phyloP scores from a whole-genome alignment of 371 early-diverging fungal species.

The Batkoa obscura region DNA sequence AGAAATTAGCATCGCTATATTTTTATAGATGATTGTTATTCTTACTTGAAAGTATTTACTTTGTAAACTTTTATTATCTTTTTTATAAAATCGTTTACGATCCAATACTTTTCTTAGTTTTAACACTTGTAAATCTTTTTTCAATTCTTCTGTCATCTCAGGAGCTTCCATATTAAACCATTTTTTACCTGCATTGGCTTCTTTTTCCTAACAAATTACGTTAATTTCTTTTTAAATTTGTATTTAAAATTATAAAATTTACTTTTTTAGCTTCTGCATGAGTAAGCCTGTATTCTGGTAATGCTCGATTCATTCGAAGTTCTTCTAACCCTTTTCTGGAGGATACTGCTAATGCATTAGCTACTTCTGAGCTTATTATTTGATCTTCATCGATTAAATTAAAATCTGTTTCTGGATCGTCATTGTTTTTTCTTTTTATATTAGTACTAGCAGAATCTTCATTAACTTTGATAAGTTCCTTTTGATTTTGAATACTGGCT shows the following conservation, averaged over 20 bases:
- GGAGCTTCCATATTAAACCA: slow-evolving; percentile 91
- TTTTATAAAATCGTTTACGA: slow-evolving; percentile 82
- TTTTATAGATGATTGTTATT: not conserved
- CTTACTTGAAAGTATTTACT: slow-evolving; percentile 79
- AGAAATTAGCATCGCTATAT: not conserved
- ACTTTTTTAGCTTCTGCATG: not conserved
- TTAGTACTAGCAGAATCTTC: too few species aligned
- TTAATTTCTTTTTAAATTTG: not conserved
- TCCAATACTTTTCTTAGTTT: slow-evolving; percentile 77
- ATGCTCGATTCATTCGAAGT: too few species aligned
- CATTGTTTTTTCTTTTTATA: too few species aligned
- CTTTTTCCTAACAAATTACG: slow-evolving; percentile 22
- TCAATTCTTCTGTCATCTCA: slow-evolving; percentile 67
- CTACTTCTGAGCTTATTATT: too few species aligned
- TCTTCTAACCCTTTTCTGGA: too few species aligned
- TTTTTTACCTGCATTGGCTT: slow-evolving; percentile 43
- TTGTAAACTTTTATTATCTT: slow-evolving; percentile 32
- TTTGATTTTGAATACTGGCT: too few species aligned
- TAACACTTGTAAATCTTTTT: slow-evolving; percentile 70
- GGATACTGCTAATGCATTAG: too few species aligned
- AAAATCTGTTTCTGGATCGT: too few species aligned
- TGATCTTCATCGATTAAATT: too few species aligned
- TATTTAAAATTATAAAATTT: not conserved
- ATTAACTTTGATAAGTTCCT: too few species aligned
- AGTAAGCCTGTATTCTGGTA: not conserved